Conservation (phyloP, 306 rosid species). For the Quercus engelmannii region DNA sequence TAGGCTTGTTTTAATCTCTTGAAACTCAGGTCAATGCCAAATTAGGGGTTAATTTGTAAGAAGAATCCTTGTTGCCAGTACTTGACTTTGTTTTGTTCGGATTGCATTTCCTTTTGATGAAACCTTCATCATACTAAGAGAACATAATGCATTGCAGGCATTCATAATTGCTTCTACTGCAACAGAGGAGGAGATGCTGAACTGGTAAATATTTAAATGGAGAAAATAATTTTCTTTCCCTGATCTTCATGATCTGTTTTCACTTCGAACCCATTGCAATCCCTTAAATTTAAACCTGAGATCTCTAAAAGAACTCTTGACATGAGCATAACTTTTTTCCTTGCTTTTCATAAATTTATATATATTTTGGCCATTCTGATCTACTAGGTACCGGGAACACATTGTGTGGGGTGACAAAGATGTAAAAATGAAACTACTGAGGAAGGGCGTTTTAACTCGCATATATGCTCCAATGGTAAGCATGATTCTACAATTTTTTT, state of each 20-base stretch:
- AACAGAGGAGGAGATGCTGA: slow-evolving; percentile 77
- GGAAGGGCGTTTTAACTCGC: slow-evolving; percentile 91
- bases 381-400: slow-evolving; percentile 77
- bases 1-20: background rate
- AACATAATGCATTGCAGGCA: slow-evolving; percentile 59
- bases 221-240: background rate
- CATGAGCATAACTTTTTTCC: background rate
- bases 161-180: slow-evolving; percentile 96
- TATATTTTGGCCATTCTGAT: slow-evolving; percentile 18
- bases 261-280: background rate
- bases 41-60: background rate
- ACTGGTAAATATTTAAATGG: slow-evolving; percentile 48
- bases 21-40: background rate
- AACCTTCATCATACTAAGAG: slow-evolving; percentile 22
- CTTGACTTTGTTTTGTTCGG: slow-evolving; percentile 6
- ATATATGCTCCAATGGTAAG: slow-evolving; percentile 85
- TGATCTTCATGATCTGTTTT: background rate
- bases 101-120: slow-evolving; percentile 7
- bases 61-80: background rate
- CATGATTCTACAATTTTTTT: background rate
- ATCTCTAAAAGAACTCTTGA: background rate
- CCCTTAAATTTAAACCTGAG: background rate
- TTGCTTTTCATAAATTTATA: background rate
- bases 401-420: slow-evolving; percentile 97
- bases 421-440: slow-evolving; percentile 66